Base-by-base conservation (phyloP, 495 filamentous ascomycete genomes). In the Lepraria neglecta region DNA sequence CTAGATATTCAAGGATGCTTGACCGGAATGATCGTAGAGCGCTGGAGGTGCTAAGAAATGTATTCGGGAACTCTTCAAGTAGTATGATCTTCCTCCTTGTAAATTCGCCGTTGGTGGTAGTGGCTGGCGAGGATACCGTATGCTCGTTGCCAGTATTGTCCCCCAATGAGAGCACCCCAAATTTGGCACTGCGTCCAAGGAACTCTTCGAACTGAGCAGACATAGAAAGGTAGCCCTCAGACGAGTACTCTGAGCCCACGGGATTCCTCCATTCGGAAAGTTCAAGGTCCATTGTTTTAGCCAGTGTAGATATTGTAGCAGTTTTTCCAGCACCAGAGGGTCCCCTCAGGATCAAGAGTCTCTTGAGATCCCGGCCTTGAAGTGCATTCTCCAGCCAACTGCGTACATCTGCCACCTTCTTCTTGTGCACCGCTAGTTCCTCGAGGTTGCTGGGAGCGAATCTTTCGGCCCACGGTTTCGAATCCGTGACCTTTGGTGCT, bases 321-420 rank as follows among this genome's bases (percentile, higher is more conserved):
- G 92, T 96, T 72, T 99, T 99, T 9, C 92, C 95, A 28, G 86
- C 85, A 12, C 95, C 95, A 21, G 95, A 91, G n/a, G 90, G 84
- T 15, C 95, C 95, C 69, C 90, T 95, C 14, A 99, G 74, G 40
- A 97, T 76, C 45, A 97, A 79, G 43, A 97, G 69, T 69, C 86
- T 81, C 78, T 75, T 75, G 45, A 67, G 61, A 53, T 62, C 69
- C 55, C 77, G 78, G 7, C 90, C 88, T 42, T 74, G 67, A 56
- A 92, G 82, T 0, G 88, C 88, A 64, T 83, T 80, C 53, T 86
- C 81, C 46, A 99, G 72, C 94, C 95, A 97, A 40, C 68, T 77
- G 51, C 82, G 79, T 19, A 97, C 91, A 73, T 97, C 92, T 17
- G 80, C 74, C 24, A 97, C 91, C 73, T 99, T 99, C 67, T 80